phyloP scores from a whole-genome alignment of 2,329 filamentous ascomycete species.

The Aaosphaeria arxii region DNA sequence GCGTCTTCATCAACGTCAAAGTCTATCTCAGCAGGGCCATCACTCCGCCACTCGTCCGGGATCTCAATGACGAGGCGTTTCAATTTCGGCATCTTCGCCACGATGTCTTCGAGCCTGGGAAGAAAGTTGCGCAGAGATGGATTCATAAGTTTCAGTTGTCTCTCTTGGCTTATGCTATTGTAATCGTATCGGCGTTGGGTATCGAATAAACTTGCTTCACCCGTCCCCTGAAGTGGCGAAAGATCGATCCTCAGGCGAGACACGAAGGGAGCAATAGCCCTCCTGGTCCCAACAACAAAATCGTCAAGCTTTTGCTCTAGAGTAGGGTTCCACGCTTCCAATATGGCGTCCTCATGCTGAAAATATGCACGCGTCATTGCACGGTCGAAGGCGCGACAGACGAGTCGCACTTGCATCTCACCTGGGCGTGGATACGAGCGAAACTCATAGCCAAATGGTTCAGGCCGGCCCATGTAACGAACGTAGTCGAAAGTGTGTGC shows the following conservation, averaged over 20 bases:
- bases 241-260: neutral
- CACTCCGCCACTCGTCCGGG: neutral
- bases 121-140: neutral
- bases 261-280: neutral
- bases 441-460: neutral
- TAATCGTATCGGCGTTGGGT: neutral
- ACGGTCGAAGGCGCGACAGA: neutral
- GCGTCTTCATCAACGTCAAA: neutral
- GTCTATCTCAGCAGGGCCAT: neutral
- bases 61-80: neutral
- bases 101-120: neutral
- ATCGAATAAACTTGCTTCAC: neutral
- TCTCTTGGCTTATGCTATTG: neutral
- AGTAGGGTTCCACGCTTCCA: neutral
- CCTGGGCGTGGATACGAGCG: neutral
- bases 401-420: neutral
- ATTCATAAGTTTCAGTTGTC: neutral
- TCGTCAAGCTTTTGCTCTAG: neutral
- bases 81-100: neutral
- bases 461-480: neutral
- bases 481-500: neutral
- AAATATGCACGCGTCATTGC: neutral
- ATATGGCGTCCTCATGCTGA: neutral
- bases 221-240: neutral
- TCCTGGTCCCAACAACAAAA: neutral